Conservation (phyloP, 805 yeast species). For the Nematodospora valgi region DNA sequence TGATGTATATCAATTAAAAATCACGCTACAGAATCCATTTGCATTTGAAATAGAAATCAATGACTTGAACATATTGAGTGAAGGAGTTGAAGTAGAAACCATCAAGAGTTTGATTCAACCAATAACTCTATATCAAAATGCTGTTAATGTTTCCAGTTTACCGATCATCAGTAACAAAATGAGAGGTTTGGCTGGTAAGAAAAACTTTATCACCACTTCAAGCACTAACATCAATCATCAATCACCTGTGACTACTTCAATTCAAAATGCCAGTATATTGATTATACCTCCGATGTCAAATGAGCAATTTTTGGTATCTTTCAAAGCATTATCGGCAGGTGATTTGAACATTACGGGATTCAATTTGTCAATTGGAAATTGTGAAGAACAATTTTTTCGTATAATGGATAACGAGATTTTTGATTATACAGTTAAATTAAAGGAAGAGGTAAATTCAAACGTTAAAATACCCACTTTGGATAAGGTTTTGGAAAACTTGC, state of each 20-base stretch:
- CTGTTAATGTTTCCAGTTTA: too few species aligned
- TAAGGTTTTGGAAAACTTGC: slow-evolving; percentile 23
- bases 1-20: slow-evolving; percentile 56
- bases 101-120: slow-evolving; percentile 14
- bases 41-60: slow-evolving; percentile 65
- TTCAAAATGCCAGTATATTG: slow-evolving; percentile 9
- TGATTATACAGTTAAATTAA: slow-evolving; percentile 1
- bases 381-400: slow-evolving; percentile 43
- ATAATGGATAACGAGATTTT: slow-evolving; percentile 23
- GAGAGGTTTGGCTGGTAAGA: slow-evolving; percentile 4
- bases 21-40: slow-evolving; percentile 75
- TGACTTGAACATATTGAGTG: slow-evolving; percentile 40
- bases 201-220: too few species aligned
- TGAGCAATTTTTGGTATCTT: slow-evolving; percentile 39
- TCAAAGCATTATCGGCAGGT: slow-evolving; percentile 51
- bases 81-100: slow-evolving; percentile 28
- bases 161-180: too few species aligned
- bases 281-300: slow-evolving; percentile 25
- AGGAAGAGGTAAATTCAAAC: background rate
- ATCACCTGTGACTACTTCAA: background rate
- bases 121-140: background rate
- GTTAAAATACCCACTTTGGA: slow-evolving; percentile 3
- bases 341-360: slow-evolving; percentile 49
- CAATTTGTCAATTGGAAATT: slow-evolving; percentile 47
- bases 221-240: background rate